phyloP scores from a whole-genome alignment of 805 yeast species.

The Candida manassasensis region DNA sequence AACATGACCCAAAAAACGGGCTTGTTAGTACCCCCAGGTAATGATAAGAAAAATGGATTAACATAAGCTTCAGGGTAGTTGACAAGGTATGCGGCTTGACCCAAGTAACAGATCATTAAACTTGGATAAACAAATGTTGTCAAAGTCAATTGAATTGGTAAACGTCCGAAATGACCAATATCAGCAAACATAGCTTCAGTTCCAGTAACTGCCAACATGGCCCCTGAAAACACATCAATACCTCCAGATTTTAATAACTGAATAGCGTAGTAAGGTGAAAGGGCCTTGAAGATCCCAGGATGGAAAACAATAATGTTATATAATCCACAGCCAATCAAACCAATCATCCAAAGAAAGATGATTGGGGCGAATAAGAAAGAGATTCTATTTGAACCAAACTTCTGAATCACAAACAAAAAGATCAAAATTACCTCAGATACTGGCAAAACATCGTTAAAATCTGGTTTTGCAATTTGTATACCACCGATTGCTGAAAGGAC shows the following conservation, averaged over 20 bases:
- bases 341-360: slow-evolving; percentile 46
- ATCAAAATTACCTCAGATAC: slow-evolving; percentile 47
- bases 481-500: slow-evolving; percentile 56
- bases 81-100: slow-evolving; percentile 51
- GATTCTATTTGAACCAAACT: slow-evolving; percentile 47
- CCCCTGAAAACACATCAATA: slow-evolving; percentile 44
- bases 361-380: slow-evolving; percentile 51
- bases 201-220: slow-evolving; percentile 55
- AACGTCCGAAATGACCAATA: slow-evolving; percentile 50
- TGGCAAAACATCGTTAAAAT: slow-evolving; percentile 40
- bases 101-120: slow-evolving; percentile 49
- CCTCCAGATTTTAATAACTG: slow-evolving; percentile 35
- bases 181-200: slow-evolving; percentile 65
- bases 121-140: slow-evolving; percentile 47
- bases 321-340: slow-evolving; percentile 43
- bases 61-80: slow-evolving; percentile 33
- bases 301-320: slow-evolving; percentile 37
- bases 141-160: slow-evolving; percentile 47
- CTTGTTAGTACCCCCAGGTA: slow-evolving; percentile 46
- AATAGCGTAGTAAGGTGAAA: slow-evolving; percentile 51
- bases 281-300: slow-evolving; percentile 43
- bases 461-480: slow-evolving; percentile 48
- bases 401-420: slow-evolving; percentile 42
- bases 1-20: slow-evolving; percentile 48
- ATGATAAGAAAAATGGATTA: slow-evolving; percentile 44